Evolutionary conservation across 148 eudicot species (phyloP).

Genomic region (Chenopodium quinoa): DNA sequence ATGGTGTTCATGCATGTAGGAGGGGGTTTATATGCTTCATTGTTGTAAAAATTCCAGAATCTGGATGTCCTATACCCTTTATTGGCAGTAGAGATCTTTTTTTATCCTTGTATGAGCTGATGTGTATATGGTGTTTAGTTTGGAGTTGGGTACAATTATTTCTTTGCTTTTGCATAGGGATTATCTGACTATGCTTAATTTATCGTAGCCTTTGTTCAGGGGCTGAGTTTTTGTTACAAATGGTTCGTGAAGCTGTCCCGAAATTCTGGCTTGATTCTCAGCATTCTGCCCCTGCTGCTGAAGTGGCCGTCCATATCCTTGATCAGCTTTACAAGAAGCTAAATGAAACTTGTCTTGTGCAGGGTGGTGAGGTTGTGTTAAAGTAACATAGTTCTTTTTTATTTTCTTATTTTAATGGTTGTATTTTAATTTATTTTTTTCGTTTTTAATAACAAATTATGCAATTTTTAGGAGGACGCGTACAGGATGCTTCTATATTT

Average conservation of each 20-base stretch:
- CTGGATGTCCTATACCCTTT: neutral
- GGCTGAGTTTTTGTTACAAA: slow-evolving; percentile 73
- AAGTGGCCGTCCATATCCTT: slow-evolving; percentile 73
- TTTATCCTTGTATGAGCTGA: neutral
- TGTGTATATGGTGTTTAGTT: slow-evolving; percentile 1
- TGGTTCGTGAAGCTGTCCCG: slow-evolving; percentile 74
- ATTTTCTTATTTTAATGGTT: neutral
- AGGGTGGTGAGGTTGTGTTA: slow-evolving; percentile 79
- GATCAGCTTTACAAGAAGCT: slow-evolving; percentile 74
- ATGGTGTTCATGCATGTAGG: neutral
- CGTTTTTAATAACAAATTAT: slow-evolving; percentile 11
- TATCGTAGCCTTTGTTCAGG: slow-evolving; percentile 83
- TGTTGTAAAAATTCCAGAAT: neutral
- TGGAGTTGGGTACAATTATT: neutral
- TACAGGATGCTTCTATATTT: slow-evolving; percentile 75
- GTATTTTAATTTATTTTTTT: neutral
- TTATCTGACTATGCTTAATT: slow-evolving; percentile 39
- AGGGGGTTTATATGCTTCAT: neutral
- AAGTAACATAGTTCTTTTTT: neutral
- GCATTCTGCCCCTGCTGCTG: slow-evolving; percentile 63
- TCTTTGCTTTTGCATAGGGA: slow-evolving; percentile 8
- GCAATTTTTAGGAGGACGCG: slow-evolving; percentile 80
- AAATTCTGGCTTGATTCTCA: slow-evolving; percentile 44
- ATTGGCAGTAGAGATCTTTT: neutral
- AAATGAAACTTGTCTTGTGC: slow-evolving; percentile 74